A percentile compares a stretch with the other conserved stretches of the same genome.
Evolutionary conservation across 768 basidiomycete genomes (phyloP).

Genomic region (Lyophyllum semitale): DNA sequence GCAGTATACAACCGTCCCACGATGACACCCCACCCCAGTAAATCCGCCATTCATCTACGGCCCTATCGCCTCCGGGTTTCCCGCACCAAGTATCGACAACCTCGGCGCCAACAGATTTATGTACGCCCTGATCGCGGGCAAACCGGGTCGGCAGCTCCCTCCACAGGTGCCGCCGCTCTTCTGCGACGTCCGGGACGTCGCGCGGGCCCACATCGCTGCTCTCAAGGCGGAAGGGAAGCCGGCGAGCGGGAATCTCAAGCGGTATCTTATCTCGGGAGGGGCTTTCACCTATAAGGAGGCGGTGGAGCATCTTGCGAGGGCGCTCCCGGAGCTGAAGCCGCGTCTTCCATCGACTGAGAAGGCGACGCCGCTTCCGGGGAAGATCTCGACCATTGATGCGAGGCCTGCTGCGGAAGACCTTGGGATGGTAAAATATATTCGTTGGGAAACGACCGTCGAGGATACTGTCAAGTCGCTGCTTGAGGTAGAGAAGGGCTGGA

Average conservation of each 20-base stretch:
- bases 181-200: constrained; percentile 14
- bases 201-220: constrained; percentile 9
- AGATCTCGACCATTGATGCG: not conserved
- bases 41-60: constrained; percentile 15
- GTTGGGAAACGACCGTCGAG: not conserved
- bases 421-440: not conserved
- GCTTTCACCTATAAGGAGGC: not conserved
- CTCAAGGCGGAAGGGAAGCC: not conserved
- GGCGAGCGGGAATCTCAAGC: not conserved
- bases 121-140: not conserved
- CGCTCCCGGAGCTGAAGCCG: not conserved
- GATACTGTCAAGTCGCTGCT: constrained; percentile 2
- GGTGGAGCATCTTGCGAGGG: not conserved
- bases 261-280: constrained; percentile 7
- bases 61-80: constrained; percentile 10
- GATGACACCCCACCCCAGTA: constrained; percentile 8
- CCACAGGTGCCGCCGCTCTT: constrained; percentile 1
- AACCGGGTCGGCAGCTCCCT: not conserved
- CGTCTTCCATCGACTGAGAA: not conserved
- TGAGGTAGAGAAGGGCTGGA: constrained; percentile 9
- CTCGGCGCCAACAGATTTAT: constrained; percentile 5
- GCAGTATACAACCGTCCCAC: not conserved
- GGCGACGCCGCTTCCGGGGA: not conserved
- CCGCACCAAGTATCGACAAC: not conserved
- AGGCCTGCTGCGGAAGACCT: not conserved